Evolutionary conservation across 1,284 basidiomycete species (phyloP).

Genomic region (Meripilus lineatus): DNA sequence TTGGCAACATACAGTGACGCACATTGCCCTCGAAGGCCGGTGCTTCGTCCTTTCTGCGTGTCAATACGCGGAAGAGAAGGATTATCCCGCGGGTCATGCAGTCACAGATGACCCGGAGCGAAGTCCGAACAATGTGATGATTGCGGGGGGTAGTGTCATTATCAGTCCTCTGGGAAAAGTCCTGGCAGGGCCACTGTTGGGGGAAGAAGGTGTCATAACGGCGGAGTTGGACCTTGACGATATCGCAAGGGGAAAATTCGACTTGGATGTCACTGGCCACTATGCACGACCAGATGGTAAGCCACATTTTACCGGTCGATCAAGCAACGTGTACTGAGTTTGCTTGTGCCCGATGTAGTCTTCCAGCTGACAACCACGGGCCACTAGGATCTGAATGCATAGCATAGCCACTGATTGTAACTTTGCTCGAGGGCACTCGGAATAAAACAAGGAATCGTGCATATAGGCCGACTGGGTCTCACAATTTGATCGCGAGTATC

Average conservation of each 20-base stretch:
- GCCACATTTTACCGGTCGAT: constrained; percentile 18
- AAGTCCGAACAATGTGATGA: constrained; percentile 53
- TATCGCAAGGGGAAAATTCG: constrained; percentile 62
- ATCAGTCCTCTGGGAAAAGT: constrained; percentile 62
- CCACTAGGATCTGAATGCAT: constrained; percentile 17
- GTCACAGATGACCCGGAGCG: constrained; percentile 36
- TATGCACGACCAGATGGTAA: constrained; percentile 62
- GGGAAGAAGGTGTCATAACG: constrained; percentile 57
- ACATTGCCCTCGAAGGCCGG: constrained; percentile 73
- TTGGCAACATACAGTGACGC: constrained; percentile 66
- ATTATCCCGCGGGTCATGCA: constrained; percentile 56
- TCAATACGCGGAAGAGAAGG: constrained; percentile 57
- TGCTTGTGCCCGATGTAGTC: too few relatives aligned
- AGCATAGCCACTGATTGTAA: constrained; percentile 6
- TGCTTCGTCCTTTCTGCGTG: constrained; percentile 71
- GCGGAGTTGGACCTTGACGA: constrained; percentile 63
- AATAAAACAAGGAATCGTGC: too few relatives aligned
- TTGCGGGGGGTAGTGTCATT: constrained; percentile 67
- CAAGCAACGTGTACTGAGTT: too few relatives aligned
- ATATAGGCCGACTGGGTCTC: too few relatives aligned
- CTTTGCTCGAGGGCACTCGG: neutral
- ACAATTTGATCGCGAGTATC: too few relatives aligned
- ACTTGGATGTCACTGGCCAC: constrained; percentile 68
- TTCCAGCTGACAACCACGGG: neutral
- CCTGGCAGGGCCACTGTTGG: constrained; percentile 63